A percentile compares a stretch with the other conserved stretches of the same genome.
Evolutionary conservation across 2,329 filamentous ascomycete species (phyloP).

Genomic region (Fusarium secorum): DNA sequence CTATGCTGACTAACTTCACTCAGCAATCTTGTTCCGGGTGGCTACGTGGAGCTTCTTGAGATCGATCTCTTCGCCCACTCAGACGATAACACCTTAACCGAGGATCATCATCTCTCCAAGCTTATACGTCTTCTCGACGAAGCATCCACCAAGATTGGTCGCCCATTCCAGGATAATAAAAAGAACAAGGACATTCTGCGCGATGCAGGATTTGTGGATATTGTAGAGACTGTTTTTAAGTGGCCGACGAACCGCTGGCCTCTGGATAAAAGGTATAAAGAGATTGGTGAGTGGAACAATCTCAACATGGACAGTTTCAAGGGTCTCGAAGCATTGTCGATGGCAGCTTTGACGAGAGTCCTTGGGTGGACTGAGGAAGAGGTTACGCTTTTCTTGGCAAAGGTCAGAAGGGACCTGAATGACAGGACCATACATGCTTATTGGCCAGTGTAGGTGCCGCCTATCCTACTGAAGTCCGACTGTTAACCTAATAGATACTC

Average conservation of each 20-base stretch:
- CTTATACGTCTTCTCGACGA: conserved; percentile 10
- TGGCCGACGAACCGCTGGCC: conserved; percentile 34
- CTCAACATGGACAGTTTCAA: conserved; percentile 21
- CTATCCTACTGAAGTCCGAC: fast-evolving
- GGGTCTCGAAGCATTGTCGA: conserved; percentile 19
- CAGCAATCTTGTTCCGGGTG: conserved; percentile 26
- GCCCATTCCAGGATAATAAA: conserved; percentile 25
- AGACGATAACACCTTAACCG: conserved; percentile 9
- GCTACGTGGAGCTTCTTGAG: conserved; percentile 27
- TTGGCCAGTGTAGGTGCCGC: conserved; percentile 22
- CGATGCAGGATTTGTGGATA: conserved; percentile 15
- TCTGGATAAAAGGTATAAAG: conserved; percentile 21
- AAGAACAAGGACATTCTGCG: conserved; percentile 24
- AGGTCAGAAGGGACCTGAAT: conserved; percentile 24
- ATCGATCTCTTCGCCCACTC: conserved; percentile 24
- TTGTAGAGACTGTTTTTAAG: conserved; percentile 26
- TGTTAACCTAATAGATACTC: conserved; percentile 10
- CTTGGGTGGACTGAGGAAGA: conserved; percentile 22
- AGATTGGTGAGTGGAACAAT: conserved; percentile 25
- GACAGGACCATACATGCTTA: conserved; percentile 30
- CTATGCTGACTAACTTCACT: fast-evolving
- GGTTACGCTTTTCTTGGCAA: conserved; percentile 7
- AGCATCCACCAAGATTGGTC: conserved; percentile 19
- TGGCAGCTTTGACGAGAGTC: conserved; percentile 18
- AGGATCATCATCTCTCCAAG: conserved; percentile 8